These are phyloP conservation scores for Rostrohypoxylon terebratum DNA, from an alignment of 495 filamentous ascomycete species.

Conservation along the genomic window DNA sequence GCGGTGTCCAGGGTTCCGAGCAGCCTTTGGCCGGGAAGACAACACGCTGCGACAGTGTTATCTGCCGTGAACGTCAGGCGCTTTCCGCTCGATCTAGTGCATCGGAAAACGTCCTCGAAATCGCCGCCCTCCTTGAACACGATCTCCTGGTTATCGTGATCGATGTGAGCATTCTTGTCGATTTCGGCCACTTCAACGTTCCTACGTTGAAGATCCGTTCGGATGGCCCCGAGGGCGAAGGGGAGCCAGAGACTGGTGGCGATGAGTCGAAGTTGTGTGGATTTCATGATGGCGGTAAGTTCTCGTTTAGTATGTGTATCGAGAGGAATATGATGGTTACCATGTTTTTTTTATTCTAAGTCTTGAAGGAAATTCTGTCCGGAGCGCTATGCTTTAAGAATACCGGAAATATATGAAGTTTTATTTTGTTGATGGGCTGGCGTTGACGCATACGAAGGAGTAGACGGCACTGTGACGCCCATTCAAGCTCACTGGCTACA, in stretches of 20 bases:
- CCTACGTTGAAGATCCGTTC: constrained; percentile 21
- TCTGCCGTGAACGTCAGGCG: constrained; percentile 22
- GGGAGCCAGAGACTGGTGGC: constrained; percentile 6
- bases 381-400: neutral
- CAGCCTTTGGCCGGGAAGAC: constrained; percentile 16
- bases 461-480: neutral
- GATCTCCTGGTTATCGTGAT: constrained; percentile 19
- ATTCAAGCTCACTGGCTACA: constrained; percentile 5
- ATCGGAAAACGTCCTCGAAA: constrained; percentile 28
- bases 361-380: neutral
- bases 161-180: constrained; percentile 23
- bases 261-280: neutral
- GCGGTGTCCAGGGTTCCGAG: constrained; percentile 23
- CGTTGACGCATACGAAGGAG: neutral
- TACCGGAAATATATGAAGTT: constrained; percentile 4
- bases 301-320: neutral
- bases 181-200: constrained; percentile 32
- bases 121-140: constrained; percentile 18
- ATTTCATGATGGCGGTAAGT: constrained; percentile 18
- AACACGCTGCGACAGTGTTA: constrained; percentile 24
- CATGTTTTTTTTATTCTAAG: neutral
- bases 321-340: neutral
- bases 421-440: neutral
- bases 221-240: constrained; percentile 18
- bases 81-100: constrained; percentile 5